These are phyloP conservation scores for Talaromyces funiculosus DNA, from an alignment of 2,329 filamentous ascomycete species.

Conservation along the genomic window DNA sequence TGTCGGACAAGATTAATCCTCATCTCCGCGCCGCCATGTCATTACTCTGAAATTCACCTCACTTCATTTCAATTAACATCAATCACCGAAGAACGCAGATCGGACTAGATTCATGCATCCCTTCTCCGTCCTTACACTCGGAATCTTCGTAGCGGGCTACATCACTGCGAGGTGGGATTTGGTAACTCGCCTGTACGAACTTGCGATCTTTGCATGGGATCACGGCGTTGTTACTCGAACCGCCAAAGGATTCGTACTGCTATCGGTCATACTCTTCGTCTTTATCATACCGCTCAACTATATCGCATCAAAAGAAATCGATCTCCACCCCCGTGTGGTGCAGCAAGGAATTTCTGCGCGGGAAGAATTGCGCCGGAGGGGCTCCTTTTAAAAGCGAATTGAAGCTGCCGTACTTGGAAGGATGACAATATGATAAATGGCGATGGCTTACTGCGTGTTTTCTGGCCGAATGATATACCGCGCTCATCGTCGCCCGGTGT, in stretches of 20 bases:
- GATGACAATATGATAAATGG: conserved; percentile 60
- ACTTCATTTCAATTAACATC: not conserved
- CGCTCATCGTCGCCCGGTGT: conserved; percentile 70
- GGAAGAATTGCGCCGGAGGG: conserved; percentile 88
- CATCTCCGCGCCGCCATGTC: not conserved
- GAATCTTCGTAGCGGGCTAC: conserved; percentile 99
- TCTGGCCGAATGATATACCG: conserved; percentile 88
- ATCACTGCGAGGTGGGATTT: conserved; percentile 99
- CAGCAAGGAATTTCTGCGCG: conserved; percentile 83
- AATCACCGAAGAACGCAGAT: conserved; percentile 17
- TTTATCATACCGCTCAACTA: conserved; percentile 79
- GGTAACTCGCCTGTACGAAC: conserved; percentile 91
- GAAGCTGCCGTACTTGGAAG: conserved; percentile 17
- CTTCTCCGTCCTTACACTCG: conserved; percentile 90
- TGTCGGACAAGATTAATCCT: not conserved
- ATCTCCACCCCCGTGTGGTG: conserved; percentile 75
- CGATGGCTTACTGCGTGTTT: conserved; percentile 93
- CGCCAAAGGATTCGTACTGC: conserved; percentile 73
- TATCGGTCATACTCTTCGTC: conserved; percentile 79
- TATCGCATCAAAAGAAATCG: conserved; percentile 72
- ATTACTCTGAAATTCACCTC: conserved; percentile 3
- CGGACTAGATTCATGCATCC: conserved; percentile 70
- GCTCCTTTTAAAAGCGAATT: conserved; percentile 69
- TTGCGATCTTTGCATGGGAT: conserved; percentile 96
- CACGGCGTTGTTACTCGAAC: conserved; percentile 93